phyloP scores from a whole-genome alignment of 2,329 filamentous ascomycete species.

The Calonectria pauciramosa region DNA sequence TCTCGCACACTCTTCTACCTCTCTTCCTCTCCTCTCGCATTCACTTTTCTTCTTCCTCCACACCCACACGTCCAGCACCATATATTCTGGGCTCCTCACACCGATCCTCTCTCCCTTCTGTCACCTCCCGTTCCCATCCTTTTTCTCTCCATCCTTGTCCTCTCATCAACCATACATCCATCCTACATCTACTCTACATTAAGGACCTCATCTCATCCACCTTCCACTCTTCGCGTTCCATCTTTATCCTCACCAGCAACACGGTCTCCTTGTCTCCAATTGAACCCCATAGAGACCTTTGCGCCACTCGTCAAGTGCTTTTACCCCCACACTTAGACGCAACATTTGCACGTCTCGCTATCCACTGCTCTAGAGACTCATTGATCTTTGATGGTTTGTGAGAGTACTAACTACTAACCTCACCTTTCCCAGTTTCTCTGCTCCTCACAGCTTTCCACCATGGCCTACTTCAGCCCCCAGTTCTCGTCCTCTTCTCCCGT shows the following conservation, averaged over 20 bases:
- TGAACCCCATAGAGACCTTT: neutral
- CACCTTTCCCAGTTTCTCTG: slow-evolving; percentile 37
- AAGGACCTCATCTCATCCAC: slow-evolving; percentile 22
- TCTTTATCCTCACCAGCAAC: slow-evolving; percentile 22
- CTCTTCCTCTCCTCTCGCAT: slow-evolving; percentile 43
- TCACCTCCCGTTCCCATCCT: slow-evolving; percentile 22
- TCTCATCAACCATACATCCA: slow-evolving; percentile 7
- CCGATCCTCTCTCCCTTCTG: neutral
- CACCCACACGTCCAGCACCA: slow-evolving; percentile 19
- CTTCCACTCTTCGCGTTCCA: slow-evolving; percentile 25
- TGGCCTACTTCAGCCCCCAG: slow-evolving; percentile 61
- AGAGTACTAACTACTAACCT: slow-evolving; percentile 49
- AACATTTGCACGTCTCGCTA: neutral
- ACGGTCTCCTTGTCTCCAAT: slow-evolving; percentile 13
- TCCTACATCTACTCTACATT: slow-evolving; percentile 15
- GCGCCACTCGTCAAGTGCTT: neutral
- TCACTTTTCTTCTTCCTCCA: slow-evolving; percentile 43
- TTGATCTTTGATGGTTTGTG: slow-evolving; percentile 50
- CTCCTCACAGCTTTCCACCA: slow-evolving; percentile 41
- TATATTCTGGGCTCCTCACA: slow-evolving; percentile 18
- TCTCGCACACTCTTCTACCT: slow-evolving; percentile 40
- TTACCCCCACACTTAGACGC: slow-evolving; percentile 1
- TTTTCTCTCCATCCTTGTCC: neutral
- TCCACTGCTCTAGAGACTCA: neutral
- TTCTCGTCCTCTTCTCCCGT: slow-evolving; percentile 60